These are phyloP conservation scores for Candida tropicalis DNA, from an alignment of 1,139 yeast genomes.

Conservation along the genomic window DNA sequence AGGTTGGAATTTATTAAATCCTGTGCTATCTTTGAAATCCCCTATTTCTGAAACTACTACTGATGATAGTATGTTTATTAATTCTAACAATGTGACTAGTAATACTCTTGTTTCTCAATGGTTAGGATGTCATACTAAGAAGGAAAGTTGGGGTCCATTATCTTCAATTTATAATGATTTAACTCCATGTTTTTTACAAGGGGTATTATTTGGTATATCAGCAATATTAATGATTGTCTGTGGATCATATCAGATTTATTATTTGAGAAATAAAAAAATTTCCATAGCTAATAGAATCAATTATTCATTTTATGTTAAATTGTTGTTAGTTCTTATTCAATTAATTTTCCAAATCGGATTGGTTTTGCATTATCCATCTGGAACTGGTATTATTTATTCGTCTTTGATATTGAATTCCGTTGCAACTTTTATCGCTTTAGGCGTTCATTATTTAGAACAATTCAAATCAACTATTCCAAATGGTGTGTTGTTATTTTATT, in stretches of 20 bases:
- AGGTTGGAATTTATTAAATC: slow-evolving; percentile 15
- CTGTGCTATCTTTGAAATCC: slow-evolving; percentile 9
- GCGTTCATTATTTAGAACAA: slow-evolving; percentile 73
- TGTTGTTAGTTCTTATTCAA: slow-evolving; percentile 45
- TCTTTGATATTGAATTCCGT: slow-evolving; percentile 41
- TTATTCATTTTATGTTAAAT: slow-evolving; percentile 47
- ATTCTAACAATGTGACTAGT: background rate
- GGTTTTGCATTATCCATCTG: slow-evolving; percentile 19
- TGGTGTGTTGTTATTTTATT: slow-evolving; percentile 71
- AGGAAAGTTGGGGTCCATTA: slow-evolving; percentile 79
- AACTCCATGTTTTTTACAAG: slow-evolving; percentile 84
- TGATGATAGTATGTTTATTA: background rate
- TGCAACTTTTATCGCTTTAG: slow-evolving; percentile 53
- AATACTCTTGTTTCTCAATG: slow-evolving; percentile 12
- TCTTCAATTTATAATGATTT: slow-evolving; percentile 62
- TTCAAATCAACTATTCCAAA: slow-evolving; percentile 65
- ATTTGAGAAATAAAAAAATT: slow-evolving; percentile 34
- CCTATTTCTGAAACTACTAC: background rate
- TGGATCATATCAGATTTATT: slow-evolving; percentile 51
- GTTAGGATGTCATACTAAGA: slow-evolving; percentile 19
- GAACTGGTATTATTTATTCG: slow-evolving; percentile 45
- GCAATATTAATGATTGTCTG: slow-evolving; percentile 55
- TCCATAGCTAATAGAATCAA: slow-evolving; percentile 35
- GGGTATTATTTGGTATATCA: slow-evolving; percentile 55
- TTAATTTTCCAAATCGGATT: slow-evolving; percentile 33